Conservation (phyloP, 176 grass and related monocot species). For the Raddia distichophylla region DNA sequence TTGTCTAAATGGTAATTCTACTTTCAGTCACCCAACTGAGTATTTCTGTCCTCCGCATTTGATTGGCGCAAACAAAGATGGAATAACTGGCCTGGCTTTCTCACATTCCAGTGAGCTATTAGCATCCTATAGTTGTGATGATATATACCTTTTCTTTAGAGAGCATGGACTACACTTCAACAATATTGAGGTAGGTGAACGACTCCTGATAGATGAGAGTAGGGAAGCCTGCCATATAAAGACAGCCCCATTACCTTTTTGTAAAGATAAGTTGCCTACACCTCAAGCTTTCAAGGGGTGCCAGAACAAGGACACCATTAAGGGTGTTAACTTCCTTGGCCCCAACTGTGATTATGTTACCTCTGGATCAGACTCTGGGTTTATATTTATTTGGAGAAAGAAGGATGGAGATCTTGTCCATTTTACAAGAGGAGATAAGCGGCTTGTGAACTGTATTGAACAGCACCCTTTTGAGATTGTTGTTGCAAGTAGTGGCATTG, state of each 20-base stretch:
- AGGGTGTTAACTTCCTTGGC: slow-evolving; percentile 75
- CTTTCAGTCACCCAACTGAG: slow-evolving; percentile 33
- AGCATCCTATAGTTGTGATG: slow-evolving; percentile 58
- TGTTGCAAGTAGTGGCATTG: slow-evolving; percentile 71
- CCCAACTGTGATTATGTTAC: slow-evolving; percentile 81
- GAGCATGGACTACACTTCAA: slow-evolving; percentile 58
- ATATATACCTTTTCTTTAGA: slow-evolving; percentile 77
- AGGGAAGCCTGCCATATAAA: slow-evolving; percentile 11
- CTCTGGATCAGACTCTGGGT: slow-evolving; percentile 76
- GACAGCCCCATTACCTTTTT: slow-evolving; percentile 12
- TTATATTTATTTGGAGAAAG: slow-evolving; percentile 86
- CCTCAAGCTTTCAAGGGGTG: slow-evolving; percentile 55
- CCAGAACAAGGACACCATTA: slow-evolving; percentile 51
- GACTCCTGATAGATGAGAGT: slow-evolving; percentile 23
- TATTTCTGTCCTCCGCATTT: slow-evolving; percentile 56
- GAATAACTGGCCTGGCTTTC: slow-evolving; percentile 77
- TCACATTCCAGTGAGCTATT: slow-evolving; percentile 70
- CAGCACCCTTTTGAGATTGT: slow-evolving; percentile 64
- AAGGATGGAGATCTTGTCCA: slow-evolving; percentile 58
- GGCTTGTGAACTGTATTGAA: slow-evolving; percentile 70
- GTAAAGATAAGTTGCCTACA: slow-evolving; percentile 34
- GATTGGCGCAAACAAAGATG: slow-evolving; percentile 36
- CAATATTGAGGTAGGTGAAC: slow-evolving; percentile 33
- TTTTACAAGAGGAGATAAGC: slow-evolving; percentile 63
- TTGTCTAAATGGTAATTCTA: slow-evolving; percentile 43